Evolutionary conservation across 148 eudicot species (phyloP), one percentile per base, ranked within the genome.

Genomic region (Camellia japonica): DNA sequence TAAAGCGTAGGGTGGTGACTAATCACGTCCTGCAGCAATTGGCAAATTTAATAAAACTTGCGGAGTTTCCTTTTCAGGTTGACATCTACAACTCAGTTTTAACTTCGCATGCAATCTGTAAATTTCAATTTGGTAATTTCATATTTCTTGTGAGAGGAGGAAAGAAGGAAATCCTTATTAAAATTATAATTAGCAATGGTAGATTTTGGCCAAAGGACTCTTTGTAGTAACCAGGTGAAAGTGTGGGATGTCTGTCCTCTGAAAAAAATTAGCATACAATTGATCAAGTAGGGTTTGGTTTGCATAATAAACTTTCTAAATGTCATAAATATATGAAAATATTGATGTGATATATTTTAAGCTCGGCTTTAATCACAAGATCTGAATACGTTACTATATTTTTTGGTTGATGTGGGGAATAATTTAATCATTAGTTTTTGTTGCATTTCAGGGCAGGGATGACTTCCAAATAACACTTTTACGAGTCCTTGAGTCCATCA

Each of bases 41-140:
- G 78, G 90, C 97, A 80, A 90, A 83, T 87, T 84, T 97, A 81
- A 85, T 92, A 77, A 97, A 94, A 87, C 85, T 88, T 44, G 87
- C 86, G 62, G 99, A 94, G 73, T 85, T 92, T 12, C 87, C 95
- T 46, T 97, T 97, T 74, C 99, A 97, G 98, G 99, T 96, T 87
- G 11, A 68, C 66, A 46, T 4, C 19, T 69, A 47, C 46, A 80
- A 65, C 61, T 62, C 14, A 72, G 72, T 10, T 46, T 55, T 51
- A 30, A 65, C 30, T 6, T 66, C 55, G 62, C 64, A 56, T 14
- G 7, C 47, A 38, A 38, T 73, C 49, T 73, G 16, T 73, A 30
- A 54, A 16, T 56, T 58, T 47, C 43, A 8, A 18, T 74, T 41
- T 42, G 77, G 65, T 42, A 74, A 41, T 56, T 38, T 18, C 67